Conservation (phyloP, 2,329 filamentous ascomycete genomes). For the Blastomyces gilchristii region DNA sequence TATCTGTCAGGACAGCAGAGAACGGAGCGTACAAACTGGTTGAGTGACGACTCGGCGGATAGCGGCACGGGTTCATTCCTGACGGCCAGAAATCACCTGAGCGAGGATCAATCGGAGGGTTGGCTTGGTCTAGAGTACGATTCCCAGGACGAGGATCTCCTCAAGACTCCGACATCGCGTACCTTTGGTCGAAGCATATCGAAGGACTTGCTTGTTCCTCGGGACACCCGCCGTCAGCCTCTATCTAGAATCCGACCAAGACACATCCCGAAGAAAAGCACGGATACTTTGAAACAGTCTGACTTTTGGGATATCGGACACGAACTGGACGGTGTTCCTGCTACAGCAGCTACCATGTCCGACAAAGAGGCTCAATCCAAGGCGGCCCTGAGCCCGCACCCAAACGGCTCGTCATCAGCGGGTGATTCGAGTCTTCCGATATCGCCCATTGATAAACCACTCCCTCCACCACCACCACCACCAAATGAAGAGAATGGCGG, state of each 20-base stretch:
- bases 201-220: conserved; percentile 3
- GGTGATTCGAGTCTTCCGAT: conserved; percentile 13
- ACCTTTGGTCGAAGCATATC: conserved; percentile 10
- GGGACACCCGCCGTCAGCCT: background rate
- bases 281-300: conserved; percentile 35
- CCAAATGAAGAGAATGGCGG: conserved; percentile 16
- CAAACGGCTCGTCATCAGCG: background rate
- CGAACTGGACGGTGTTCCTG: conserved; percentile 27
- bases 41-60: conserved; percentile 64
- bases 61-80: conserved; percentile 61
- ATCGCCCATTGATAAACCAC: conserved; percentile 31
- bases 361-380: conserved; percentile 19
- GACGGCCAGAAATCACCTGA: conserved; percentile 33
- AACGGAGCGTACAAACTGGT: conserved; percentile 67
- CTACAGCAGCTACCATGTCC: conserved; percentile 26
- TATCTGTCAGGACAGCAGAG: conserved; percentile 63
- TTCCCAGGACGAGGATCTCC: conserved; percentile 28
- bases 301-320: conserved; percentile 38
- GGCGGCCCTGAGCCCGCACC: conserved; percentile 10
- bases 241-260: conserved; percentile 22
- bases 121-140: conserved; percentile 36
- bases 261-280: conserved; percentile 29
- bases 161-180: conserved; percentile 30
- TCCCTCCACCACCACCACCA: conserved; percentile 26
- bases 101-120: conserved; percentile 34